Conservation (phyloP, 2,329 filamentous ascomycete genomes). For the Hymenoscyphus fraxineus region DNA sequence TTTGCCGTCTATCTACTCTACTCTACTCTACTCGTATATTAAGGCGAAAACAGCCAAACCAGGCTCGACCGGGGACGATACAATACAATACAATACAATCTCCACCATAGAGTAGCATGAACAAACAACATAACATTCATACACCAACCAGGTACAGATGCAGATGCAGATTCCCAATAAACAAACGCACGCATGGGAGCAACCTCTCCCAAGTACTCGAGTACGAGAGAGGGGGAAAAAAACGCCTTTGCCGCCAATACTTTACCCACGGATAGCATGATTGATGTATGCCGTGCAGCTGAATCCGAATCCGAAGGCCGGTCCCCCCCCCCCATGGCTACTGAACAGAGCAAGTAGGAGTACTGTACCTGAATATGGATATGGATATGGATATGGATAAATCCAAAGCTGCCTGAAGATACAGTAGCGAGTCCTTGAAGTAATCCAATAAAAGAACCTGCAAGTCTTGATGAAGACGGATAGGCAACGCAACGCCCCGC, state of each 20-base stretch:
- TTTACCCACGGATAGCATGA: neutral
- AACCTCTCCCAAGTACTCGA: neutral
- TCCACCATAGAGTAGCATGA: neutral
- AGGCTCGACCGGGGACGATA: no score
- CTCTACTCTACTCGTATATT: neutral
- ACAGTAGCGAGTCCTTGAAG: no score
- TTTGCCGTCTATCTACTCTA: neutral
- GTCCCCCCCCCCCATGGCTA: neutral
- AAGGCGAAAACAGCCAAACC: neutral
- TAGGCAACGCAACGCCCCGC: neutral
- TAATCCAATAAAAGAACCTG: neutral
- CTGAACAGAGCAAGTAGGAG: neutral
- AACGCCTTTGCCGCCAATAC: neutral
- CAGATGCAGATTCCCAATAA: neutral
- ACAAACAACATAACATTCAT: neutral
- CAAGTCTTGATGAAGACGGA: neutral
- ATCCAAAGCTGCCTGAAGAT: neutral
- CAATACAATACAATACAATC: neutral
- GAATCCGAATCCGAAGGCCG: neutral
- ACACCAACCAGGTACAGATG: neutral
- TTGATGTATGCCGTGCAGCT: neutral
- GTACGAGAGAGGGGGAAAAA: neutral
- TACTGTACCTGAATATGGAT: neutral
- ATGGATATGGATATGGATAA: neutral
- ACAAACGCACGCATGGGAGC: neutral